phyloP scores from a whole-genome alignment of 257 asterid species.

The Echium plantagineum region DNA sequence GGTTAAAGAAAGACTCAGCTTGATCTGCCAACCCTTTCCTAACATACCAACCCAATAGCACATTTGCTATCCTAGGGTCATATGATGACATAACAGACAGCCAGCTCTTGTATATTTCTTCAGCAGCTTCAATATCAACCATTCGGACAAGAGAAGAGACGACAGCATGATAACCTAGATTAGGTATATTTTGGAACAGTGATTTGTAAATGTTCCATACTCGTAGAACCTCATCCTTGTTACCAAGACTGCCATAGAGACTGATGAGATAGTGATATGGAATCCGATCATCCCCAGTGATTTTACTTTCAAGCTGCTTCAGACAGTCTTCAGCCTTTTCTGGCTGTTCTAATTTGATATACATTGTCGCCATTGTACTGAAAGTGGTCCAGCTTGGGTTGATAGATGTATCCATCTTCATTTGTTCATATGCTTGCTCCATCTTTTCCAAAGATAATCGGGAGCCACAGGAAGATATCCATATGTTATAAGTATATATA shows the following conservation, averaged over 20 bases:
- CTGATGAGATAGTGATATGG: conserved; percentile 76
- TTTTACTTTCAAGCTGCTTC: conserved; percentile 47
- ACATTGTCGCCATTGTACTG: conserved; percentile 78
- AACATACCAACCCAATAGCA: conserved; percentile 49
- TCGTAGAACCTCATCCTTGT: conserved; percentile 62
- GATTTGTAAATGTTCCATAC: conserved; percentile 72
- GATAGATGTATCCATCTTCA: conserved; percentile 47
- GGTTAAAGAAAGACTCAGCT: conserved; percentile 48
- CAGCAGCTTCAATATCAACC: conserved; percentile 64
- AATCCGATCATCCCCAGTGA: conserved; percentile 55
- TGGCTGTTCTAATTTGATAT: conserved; percentile 37
- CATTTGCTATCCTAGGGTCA: conserved; percentile 74
- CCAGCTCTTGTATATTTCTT: conserved; percentile 71
- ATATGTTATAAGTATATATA: conserved; percentile 69
- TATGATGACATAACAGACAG: conserved; percentile 37
- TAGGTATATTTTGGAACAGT: conserved; percentile 38
- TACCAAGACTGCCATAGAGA: conserved; percentile 57
- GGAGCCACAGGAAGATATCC: conserved; percentile 59
- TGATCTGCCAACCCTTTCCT: conserved; percentile 44
- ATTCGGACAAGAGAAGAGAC: conserved; percentile 57
- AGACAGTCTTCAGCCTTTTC: conserved; percentile 57
- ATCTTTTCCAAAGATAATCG: conserved; percentile 47
- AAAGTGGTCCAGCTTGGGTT: conserved; percentile 80
- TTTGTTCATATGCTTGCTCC: conserved; percentile 56
- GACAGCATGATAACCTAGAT: conserved; percentile 60